phyloP scores from a whole-genome alignment of 192 early-diverging fungal genomes.

The Entomortierella beljakovae region DNA sequence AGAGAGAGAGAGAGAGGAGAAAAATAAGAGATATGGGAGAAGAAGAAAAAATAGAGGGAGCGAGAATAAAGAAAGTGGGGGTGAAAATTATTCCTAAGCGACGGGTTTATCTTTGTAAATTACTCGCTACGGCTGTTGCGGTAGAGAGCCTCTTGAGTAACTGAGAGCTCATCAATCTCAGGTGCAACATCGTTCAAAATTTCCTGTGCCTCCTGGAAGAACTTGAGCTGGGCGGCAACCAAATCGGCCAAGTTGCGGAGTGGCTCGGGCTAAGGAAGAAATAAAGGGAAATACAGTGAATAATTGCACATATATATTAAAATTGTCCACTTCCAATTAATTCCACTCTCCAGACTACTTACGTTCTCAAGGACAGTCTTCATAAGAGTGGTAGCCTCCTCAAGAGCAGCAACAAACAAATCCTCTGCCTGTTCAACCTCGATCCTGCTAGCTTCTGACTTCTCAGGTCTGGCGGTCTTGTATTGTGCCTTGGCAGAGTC shows the following conservation, averaged over 20 bases:
- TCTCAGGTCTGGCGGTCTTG: conserved; percentile 76
- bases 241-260: conserved; percentile 87
- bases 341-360: conserved; percentile 27
- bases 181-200: conserved; percentile 81
- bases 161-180: conserved; percentile 95
- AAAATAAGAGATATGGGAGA: no score
- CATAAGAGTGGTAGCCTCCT: conserved; percentile 97
- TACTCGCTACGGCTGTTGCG: conserved; percentile 66
- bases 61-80: no score
- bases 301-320: no score
- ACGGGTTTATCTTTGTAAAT: no score
- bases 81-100: no score
- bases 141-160: conserved; percentile 93
- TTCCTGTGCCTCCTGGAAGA: conserved; percentile 86
- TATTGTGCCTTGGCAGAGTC: conserved; percentile 88
- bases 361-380: conserved; percentile 88
- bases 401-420: conserved; percentile 94
- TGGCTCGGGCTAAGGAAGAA: conserved; percentile 73
- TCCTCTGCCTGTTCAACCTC: conserved; percentile 96
- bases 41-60: no score
- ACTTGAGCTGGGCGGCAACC: conserved; percentile 86
- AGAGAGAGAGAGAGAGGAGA: no score
- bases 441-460: conserved; percentile 76
- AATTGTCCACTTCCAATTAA: no score
- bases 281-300: conserved; percentile 13